Evolutionary conservation across 768 basidiomycete species (phyloP).

Genomic region (Tylopilus sp.): DNA sequence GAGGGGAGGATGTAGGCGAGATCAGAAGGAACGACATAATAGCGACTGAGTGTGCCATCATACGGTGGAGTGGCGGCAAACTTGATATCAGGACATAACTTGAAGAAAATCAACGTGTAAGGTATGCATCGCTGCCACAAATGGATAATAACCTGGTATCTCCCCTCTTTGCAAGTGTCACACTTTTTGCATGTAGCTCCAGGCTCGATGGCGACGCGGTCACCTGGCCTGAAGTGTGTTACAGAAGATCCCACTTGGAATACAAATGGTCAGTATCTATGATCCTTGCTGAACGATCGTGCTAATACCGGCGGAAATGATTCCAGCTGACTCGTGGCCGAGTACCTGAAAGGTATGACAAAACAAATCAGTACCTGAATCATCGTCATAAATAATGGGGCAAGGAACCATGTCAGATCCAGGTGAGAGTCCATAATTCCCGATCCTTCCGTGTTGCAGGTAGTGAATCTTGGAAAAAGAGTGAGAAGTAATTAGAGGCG

Average conservation of each 20-base stretch:
- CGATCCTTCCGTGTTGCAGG: slow-evolving; percentile 73
- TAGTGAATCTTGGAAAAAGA: slow-evolving; percentile 61
- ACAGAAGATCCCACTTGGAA: slow-evolving; percentile 69
- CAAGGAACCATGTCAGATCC: slow-evolving; percentile 60
- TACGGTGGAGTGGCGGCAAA: slow-evolving; percentile 94
- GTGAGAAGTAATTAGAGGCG: slow-evolving; percentile 3
- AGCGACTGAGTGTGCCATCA: slow-evolving; percentile 85
- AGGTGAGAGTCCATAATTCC: slow-evolving; percentile 72
- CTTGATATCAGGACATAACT: slow-evolving; percentile 83
- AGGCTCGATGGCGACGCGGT: slow-evolving; percentile 90
- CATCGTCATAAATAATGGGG: not conserved
- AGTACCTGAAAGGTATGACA: slow-evolving; percentile 68
- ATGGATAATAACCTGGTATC: slow-evolving; percentile 61
- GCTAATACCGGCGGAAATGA: slow-evolving; percentile 61
- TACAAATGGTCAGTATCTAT: not conserved
- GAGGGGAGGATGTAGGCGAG: slow-evolving; percentile 81
- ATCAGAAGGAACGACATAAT: slow-evolving; percentile 84
- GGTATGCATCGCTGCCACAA: not conserved
- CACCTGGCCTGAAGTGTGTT: slow-evolving; percentile 73
- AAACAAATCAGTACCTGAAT: not conserved
- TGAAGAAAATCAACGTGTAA: not conserved
- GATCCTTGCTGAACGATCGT: not conserved
- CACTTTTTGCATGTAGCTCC: slow-evolving; percentile 84
- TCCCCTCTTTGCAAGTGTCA: slow-evolving; percentile 78
- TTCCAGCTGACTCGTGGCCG: slow-evolving; percentile 89